A percentile compares a stretch with the other conserved stretches of the same genome.
Evolutionary conservation across 2,329 filamentous ascomycete species (phyloP).

Genomic region (Penicillium sp.): DNA sequence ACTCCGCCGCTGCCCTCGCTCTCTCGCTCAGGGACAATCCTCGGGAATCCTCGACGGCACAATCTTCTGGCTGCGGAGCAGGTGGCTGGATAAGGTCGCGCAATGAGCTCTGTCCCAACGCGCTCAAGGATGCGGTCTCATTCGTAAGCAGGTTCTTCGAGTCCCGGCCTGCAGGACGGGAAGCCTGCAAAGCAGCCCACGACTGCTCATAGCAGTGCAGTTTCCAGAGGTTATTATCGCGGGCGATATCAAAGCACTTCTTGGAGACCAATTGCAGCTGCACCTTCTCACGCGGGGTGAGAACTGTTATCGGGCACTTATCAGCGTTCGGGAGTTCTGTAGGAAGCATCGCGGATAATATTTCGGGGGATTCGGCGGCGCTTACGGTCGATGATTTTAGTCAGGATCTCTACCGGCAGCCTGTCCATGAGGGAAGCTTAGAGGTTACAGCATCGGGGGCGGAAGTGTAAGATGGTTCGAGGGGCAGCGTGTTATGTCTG

Average conservation of each 20-base stretch:
- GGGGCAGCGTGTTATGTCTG: slow-evolving; percentile 9
- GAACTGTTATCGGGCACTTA: slow-evolving; percentile 43
- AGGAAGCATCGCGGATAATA: slow-evolving; percentile 20
- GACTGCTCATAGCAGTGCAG: slow-evolving; percentile 67
- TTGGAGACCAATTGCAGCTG: slow-evolving; percentile 65
- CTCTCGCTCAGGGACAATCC: slow-evolving; percentile 25
- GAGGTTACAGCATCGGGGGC: slow-evolving; percentile 26
- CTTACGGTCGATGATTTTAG: slow-evolving; percentile 60
- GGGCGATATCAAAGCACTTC: slow-evolving; percentile 60
- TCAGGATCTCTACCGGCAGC: slow-evolving; percentile 60
- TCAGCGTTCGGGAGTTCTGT: slow-evolving; percentile 20
- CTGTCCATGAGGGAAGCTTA: slow-evolving; percentile 43
- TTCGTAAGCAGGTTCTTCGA: slow-evolving; percentile 48
- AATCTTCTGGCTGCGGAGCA: slow-evolving; percentile 1
- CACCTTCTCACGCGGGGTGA: slow-evolving; percentile 61
- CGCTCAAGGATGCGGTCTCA: slow-evolving; percentile 30
- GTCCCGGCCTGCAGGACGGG: slow-evolving; percentile 17
- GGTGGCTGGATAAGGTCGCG: slow-evolving; percentile 34
- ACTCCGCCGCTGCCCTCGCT: slow-evolving; percentile 54
- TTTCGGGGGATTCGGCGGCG: slow-evolving; percentile 18
- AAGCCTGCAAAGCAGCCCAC: slow-evolving; percentile 53
- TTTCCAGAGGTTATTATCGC: slow-evolving; percentile 74
- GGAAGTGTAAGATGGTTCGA: slow-evolving; percentile 4
- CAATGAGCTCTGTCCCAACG: slow-evolving; percentile 30
- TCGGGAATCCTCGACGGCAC: not conserved